Conservation (phyloP, 164 flowering plant species). For the Liquidambar formosana region DNA sequence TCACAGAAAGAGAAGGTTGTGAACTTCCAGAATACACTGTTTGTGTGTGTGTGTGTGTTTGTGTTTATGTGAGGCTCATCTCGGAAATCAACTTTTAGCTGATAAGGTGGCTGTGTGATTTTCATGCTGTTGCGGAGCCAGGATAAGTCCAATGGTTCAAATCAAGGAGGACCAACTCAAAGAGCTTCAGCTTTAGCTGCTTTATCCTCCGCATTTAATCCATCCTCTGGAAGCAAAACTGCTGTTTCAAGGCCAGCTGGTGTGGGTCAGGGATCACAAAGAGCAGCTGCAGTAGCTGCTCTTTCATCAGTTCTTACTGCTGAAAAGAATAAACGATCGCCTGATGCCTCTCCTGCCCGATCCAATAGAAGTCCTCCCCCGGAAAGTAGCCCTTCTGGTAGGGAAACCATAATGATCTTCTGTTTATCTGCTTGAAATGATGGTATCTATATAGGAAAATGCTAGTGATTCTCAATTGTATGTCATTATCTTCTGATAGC, state of each 20-base stretch:
- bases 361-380: constrained; percentile 46
- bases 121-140: constrained; percentile 32
- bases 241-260: constrained; percentile 41
- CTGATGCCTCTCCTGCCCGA: constrained; percentile 57
- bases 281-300: constrained; percentile 99
- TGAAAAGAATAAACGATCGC: constrained; percentile 60
- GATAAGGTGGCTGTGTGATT: constrained; percentile 1
- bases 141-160: constrained; percentile 66
- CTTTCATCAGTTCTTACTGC: constrained; percentile 86
- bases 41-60: not conserved
- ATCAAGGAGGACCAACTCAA: constrained; percentile 87
- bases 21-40: not conserved
- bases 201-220: constrained; percentile 73
- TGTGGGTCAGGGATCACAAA: constrained; percentile 71
- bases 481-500: not conserved
- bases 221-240: constrained; percentile 52
- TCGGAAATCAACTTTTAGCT: not conserved
- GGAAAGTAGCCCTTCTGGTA: constrained; percentile 52
- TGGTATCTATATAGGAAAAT: not conserved
- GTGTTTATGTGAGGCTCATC: not conserved
- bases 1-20: not conserved
- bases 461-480: not conserved
- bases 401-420: not conserved
- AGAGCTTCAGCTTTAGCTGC: constrained; percentile 97
- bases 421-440: not conserved